Evolutionary conservation across 495 filamentous ascomycete genomes (phyloP), one percentile per base, ranked within the genome.

Genomic region (Penicillium bialowiezense): DNA sequence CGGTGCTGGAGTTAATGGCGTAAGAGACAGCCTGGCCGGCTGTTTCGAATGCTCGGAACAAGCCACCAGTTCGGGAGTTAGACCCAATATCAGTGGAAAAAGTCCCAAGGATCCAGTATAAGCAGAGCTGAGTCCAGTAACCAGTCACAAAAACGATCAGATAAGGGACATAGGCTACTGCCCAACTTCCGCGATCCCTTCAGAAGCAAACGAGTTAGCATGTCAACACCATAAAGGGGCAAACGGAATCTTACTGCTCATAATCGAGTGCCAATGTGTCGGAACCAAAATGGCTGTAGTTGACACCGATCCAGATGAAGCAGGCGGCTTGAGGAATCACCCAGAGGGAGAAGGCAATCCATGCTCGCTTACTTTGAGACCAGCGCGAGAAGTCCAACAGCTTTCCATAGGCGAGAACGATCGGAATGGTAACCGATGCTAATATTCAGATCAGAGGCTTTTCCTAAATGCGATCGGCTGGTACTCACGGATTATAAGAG

Each of bases 61-160:
- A n/a, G 8, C 36, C 36, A 23, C 36, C 36, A 7, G 36, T 39
- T 39, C 36, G 18, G 18, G 36, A 39, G 18, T 17, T 21, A 21
- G 36, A 39, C n/a, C 36, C 36, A 17, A 39, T 39, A 18, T 39
- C 36, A 21, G 36, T 39, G 18, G 36, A 39, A 10, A 39, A 39
- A n/a, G 36, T 39, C 9, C 36, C 36, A 21, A 39, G 36, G 18
- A 39, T 39, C 36, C 36, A 39, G 36, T 39, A 39, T 7, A 39
- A 21, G 20, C 18, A 23, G 3, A 39, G 36, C 21, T 39, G 36
- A 13, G 36, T 39, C 36, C 36, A 39, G 13, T 39, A 39, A 18
- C 36, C 36, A 8, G 36, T 39, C 21, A 21, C 18, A 10, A 39
- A 39, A 18, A 39, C 21, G 19, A 39, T 39, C 9, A 39, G 36